Conservation (phyloP, 176 grass and related monocot species). For the Canna indica region DNA sequence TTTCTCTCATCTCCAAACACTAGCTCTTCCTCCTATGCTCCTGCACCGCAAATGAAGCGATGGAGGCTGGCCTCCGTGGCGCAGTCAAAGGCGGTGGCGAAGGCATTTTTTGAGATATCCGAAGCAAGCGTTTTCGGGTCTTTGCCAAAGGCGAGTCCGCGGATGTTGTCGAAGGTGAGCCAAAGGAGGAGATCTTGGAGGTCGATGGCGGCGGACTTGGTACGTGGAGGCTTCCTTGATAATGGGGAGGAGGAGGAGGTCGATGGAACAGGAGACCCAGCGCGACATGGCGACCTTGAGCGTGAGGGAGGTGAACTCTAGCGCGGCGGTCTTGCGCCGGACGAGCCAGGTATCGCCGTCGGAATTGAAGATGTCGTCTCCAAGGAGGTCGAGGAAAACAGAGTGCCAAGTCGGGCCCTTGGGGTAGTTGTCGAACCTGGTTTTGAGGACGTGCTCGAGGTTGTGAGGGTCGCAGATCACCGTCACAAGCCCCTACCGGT, state of each 20-base stretch:
- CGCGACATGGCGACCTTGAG: background rate
- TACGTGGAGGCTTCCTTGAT: background rate
- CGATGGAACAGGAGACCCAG: background rate
- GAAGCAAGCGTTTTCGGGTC: slow-evolving; percentile 13
- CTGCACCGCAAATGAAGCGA: slow-evolving; percentile 21
- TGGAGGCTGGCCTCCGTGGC: slow-evolving; percentile 20
- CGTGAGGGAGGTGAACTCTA: slow-evolving; percentile 3
- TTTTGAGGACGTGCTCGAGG: background rate
- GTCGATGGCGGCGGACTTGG: background rate
- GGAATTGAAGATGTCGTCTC: slow-evolving; percentile 5
- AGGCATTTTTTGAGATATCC: slow-evolving; percentile 1
- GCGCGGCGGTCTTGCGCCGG: slow-evolving; percentile 1
- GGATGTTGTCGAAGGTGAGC: slow-evolving; percentile 26
- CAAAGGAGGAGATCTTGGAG: slow-evolving; percentile 19
- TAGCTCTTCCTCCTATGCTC: too few species aligned
- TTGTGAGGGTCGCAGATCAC: background rate
- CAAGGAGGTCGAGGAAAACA: background rate
- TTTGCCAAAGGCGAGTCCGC: slow-evolving; percentile 19
- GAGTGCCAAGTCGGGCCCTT: background rate
- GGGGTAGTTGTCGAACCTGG: slow-evolving; percentile 3
- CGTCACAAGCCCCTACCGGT: background rate
- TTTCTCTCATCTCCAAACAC: too few species aligned
- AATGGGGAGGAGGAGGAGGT: background rate
- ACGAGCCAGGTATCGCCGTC: too few species aligned
- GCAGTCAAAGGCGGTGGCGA: slow-evolving; percentile 16